Evolutionary conservation across 345 rosid genomes (phyloP), one percentile per base, ranked within the genome.

Genomic region (Acer campestre): DNA sequence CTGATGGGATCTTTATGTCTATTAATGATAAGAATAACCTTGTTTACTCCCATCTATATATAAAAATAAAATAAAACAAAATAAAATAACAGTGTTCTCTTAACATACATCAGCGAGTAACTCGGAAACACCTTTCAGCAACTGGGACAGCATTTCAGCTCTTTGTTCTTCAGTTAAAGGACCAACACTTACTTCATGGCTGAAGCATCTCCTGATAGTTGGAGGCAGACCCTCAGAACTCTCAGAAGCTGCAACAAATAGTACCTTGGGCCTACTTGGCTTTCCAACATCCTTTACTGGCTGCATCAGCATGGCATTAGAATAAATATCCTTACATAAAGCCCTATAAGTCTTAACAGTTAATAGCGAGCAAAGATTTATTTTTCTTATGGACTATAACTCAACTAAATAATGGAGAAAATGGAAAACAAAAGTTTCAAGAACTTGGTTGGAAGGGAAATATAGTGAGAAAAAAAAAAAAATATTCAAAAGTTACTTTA

Each of bases 151-250:
- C 91, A 95, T 88, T 81, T 86, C 86, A 61, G 78, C 86, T 84
- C 98, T 88, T 84, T 93, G 94, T 75, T 95, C 97, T 83, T 90
- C 98, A 77, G 89, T 84, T 66, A 93, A 82, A 77, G 94, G 86
- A 68, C 88, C 88, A 93, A 93, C 89, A 51, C 87, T 87, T 80
- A 95, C 84, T 82, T 93, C 98, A 77, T 96, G 98, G 88, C 97
- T 94, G 85, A 96, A 94, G 90, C 99, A 96, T 82, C 98, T 95
- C 81, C 98, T 86, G 72, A 96, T 85, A 73, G 88, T 79, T 76
- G 97, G 91, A 67, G 97, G 91, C 66, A 96, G 86, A 73, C 98
- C 98, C 84, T 94, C 98, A 73, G 94, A 81, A 78, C 87, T 88
- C 70, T 96, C 97, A 76, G 97, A 91, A 79, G 97, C 86, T 61